Conservation (phyloP, 2,329 filamentous ascomycete genomes). For the Colletotrichum somersetense region DNA sequence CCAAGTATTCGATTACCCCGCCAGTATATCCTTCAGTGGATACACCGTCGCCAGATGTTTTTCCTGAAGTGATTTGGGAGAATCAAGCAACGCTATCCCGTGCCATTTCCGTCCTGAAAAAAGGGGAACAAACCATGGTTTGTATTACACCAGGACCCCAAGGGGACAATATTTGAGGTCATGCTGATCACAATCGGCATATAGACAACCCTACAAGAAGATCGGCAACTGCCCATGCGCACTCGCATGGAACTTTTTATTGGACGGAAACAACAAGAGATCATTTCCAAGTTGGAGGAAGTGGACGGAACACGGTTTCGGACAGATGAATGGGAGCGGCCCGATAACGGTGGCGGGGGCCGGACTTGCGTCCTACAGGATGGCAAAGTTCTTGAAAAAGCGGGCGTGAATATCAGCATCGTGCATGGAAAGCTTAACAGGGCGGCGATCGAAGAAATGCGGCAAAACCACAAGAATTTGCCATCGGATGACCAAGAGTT, state of each 20-base stretch:
- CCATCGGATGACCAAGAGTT: not conserved
- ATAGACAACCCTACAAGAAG: not conserved
- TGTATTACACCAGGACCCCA: not conserved
- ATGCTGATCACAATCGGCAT: not conserved
- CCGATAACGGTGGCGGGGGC: not conserved
- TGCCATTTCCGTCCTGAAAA: no score
- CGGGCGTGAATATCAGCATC: constrained; percentile 92
- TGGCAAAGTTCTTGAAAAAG: constrained; percentile 97
- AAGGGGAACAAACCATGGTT: not conserved
- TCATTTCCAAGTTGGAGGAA: not conserved
- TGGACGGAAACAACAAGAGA: constrained; percentile 2
- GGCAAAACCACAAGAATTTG: constrained; percentile 62
- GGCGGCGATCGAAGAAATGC: constrained; percentile 90
- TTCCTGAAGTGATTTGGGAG: not conserved
- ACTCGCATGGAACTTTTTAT: not conserved
- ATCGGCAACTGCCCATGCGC: not conserved
- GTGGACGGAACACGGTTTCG: not conserved
- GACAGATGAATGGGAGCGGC: not conserved
- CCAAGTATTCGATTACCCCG: not conserved
- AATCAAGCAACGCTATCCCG: not conserved
- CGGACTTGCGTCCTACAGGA: constrained; percentile 88
- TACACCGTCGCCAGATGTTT: not conserved
- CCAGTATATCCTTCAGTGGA: not conserved
- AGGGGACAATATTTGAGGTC: not conserved
- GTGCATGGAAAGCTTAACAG: constrained; percentile 93